Evolutionary conservation across 495 filamentous ascomycete species (phyloP), one percentile per base, ranked within the genome.

Genomic region (Penicillium turbatum): DNA sequence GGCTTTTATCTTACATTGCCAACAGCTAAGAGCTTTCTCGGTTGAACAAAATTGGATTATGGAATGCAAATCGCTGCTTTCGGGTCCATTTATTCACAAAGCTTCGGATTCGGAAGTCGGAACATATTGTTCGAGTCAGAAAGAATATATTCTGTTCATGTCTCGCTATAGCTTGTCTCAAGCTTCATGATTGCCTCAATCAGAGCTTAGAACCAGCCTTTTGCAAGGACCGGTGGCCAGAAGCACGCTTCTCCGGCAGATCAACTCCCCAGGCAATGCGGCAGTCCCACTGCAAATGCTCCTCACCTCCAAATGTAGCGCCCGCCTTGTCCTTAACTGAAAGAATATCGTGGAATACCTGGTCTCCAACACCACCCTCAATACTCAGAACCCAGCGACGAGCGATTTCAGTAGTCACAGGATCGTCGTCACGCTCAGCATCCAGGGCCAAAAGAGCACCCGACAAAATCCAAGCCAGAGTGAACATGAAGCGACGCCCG

Each of bases 401-500:
- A 10, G 67, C 64, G 6, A 72, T 58, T 48, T 72, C 70, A 12
- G 31, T 46, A n/a, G 62, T 65, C 17, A 69, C 57, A 1, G n/a
- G 41, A 39, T 72, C 62, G 7, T 56, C 54, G 54, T 72, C 71
- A 21, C 63, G 55, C 46, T 64, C 57, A 5, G 68, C 60, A 61
- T 74, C 71, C 1, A 71, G 45, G 0, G 62, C 56, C 34, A 74
- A 42, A 27, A 74, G 49, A 2, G 56, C 48, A 21, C 69, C 67
- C 13, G 46, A 52, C 0, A 74, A 42, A 2, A 73, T 44, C 71
- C 68, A 74, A 10, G 64, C 61, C 1, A 72, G 42, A 4, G 64
- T 69, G 19, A 69, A 70, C 42, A 74, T 73, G 10, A 62, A 62
- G 1, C 70, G 63, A 13, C 68, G 66, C 1, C 61, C 70, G 51